A percentile compares a stretch with the other conserved stretches of the same genome.
phyloP scores from a whole-genome alignment of 345 rosid species.

The Dovyalis caffra region DNA sequence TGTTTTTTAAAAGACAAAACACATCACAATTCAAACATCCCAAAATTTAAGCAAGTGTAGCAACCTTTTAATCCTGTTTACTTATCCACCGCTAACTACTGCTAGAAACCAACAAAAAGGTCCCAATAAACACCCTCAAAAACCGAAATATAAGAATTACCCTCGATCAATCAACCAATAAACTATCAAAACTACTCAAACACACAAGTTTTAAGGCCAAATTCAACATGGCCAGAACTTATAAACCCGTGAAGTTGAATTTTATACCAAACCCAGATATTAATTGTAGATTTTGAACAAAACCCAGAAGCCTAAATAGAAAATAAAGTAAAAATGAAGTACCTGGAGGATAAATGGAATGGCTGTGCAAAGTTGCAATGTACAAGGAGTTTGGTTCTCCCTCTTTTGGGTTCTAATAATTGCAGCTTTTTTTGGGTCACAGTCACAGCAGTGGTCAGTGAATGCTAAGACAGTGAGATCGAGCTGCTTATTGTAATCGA shows the following conservation, averaged over 20 bases:
- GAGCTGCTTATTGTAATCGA: not conserved
- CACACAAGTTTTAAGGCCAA: not conserved
- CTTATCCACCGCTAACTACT: not conserved
- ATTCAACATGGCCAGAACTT: constrained; percentile 11
- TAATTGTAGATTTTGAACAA: constrained; percentile 16
- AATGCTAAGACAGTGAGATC: not conserved
- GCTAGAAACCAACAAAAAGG: not conserved
- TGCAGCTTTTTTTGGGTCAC: not conserved
- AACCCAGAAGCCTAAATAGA: constrained; percentile 26
- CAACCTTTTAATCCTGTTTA: not conserved
- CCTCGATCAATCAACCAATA: not conserved
- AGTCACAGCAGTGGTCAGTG: not conserved
- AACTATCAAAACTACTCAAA: not conserved
- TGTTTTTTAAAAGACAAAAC: not conserved
- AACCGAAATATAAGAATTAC: constrained; percentile 15
- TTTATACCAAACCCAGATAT: constrained; percentile 17
- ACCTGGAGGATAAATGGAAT: constrained; percentile 24
- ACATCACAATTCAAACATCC: not conserved
- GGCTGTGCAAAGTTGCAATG: not conserved
- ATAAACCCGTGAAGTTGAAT: constrained; percentile 22
- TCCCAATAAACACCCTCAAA: not conserved
- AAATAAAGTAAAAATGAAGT: constrained; percentile 5
- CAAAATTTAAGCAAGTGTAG: not conserved
- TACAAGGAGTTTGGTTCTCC: not conserved
- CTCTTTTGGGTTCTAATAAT: not conserved